A percentile compares a stretch with the other conserved stretches of the same genome.
phyloP scores from a whole-genome alignment of 1,139 yeast genomes.

The Diutina ranongensis region DNA sequence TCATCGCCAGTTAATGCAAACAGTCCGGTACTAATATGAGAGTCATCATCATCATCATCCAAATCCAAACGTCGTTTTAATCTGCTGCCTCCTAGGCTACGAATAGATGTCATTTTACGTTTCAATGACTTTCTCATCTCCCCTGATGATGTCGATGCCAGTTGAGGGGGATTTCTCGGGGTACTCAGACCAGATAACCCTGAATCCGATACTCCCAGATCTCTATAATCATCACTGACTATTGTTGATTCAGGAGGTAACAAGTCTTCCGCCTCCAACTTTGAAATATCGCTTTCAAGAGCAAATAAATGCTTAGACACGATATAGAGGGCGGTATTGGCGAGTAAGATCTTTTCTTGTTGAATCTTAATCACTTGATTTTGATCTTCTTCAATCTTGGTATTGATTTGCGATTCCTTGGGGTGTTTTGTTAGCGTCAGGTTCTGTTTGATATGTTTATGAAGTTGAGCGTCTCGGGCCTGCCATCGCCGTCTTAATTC shows the following conservation, averaged over 20 bases:
- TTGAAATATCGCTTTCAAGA: conserved; percentile 66
- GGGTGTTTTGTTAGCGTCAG: conserved; percentile 79
- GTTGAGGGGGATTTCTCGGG: background rate
- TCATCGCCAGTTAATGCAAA: conserved; percentile 9
- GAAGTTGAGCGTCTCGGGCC: conserved; percentile 66
- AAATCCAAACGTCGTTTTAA: background rate
- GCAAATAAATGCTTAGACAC: conserved; percentile 63
- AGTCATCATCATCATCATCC: conserved; percentile 1
- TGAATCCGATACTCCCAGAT: background rate
- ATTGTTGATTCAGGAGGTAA: conserved; percentile 38
- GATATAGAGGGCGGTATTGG: conserved; percentile 73
- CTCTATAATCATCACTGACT: conserved; percentile 10
- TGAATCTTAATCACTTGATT: conserved; percentile 51
- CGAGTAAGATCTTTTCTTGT: conserved; percentile 64
- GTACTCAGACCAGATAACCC: background rate
- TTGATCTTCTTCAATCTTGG: conserved; percentile 63
- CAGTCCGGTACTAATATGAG: background rate
- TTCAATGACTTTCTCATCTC: background rate
- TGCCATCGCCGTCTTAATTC: conserved; percentile 60
- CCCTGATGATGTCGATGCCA: background rate
- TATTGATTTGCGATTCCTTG: conserved; percentile 58
- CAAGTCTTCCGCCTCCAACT: conserved; percentile 69
- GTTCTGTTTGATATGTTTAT: conserved; percentile 71
- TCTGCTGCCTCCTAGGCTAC: background rate
- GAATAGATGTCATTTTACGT: background rate